Base-by-base conservation (phyloP, 164 flowering plant species). In the Vitis amurensis region DNA sequence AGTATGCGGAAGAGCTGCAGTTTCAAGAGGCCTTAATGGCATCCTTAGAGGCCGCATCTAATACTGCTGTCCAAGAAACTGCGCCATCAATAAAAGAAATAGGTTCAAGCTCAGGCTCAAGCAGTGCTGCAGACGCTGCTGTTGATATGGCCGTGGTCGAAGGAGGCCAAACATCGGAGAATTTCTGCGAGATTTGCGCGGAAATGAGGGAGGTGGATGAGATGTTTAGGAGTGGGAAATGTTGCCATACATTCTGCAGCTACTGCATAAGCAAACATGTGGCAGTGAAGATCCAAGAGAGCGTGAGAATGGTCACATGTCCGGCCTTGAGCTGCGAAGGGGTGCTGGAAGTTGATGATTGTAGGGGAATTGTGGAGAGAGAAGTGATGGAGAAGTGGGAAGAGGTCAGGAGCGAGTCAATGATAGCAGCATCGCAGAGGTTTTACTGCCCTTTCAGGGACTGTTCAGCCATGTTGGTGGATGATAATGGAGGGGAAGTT, bases 11-110 rank as follows among this genome's bases (percentile, higher is more conserved):
- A 27, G 83, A 79, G 17, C 56, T 84, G 30, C 77, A 70, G 67
- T 52, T 82, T 11, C 87, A 80, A 73, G 83, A 84, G 61, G 83
- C 73, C 11, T 50, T 86, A 16, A 47, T 69, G 44, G 73, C 81
- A 17, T 73, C 86, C 1, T 57, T 61, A 11, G 29, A 8, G 15
- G 11, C 68, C 6, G 44, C 44, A 31, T 31, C 4, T 6, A 37
- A 65, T 50, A 23, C 27, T 23, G 27, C 15, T 48, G 50, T 14
- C 37, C 69, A 13, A 67, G 27, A 9, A 29, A 49, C 51, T 48
- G 57, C 4, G 10, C 1, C 14, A 27, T 17, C 49, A 11, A 16
- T 37, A 31, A 30, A 2, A 9, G 48, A 44, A 50, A 69, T 31
- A 31, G 44, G 44, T 31, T 31, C 44, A 31, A 31, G 44, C 44